Conservation (phyloP, 345 rosid genomes). For the Melaleuca alternifolia region DNA sequence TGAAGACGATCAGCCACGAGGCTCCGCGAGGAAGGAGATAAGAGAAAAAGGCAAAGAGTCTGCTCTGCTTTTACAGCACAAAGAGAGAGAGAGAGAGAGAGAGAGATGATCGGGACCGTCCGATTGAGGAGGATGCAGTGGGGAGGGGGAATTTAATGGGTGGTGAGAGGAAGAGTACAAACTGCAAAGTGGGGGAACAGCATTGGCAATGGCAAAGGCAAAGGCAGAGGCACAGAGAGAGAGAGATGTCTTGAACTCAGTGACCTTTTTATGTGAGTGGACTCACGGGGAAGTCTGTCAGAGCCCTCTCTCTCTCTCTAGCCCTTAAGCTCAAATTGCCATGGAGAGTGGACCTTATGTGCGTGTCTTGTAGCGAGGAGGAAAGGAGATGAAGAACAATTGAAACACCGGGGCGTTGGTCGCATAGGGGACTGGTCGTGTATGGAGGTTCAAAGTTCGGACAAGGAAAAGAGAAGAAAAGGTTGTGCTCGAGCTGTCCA, state of each 20-base stretch:
- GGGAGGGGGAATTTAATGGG: neutral
- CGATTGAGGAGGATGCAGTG: neutral
- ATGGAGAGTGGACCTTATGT: neutral
- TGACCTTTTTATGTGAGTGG: neutral
- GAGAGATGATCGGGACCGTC: slow-evolving; percentile 6
- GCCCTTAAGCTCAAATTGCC: too few relatives aligned
- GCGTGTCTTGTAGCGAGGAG: neutral
- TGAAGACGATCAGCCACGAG: neutral
- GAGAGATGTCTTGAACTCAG: neutral
- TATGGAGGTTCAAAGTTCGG: neutral
- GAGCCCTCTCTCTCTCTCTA: neutral
- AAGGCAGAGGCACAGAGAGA: neutral
- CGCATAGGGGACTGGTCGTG: neutral
- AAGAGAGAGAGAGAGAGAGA: neutral
- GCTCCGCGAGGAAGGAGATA: neutral
- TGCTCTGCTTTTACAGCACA: neutral
- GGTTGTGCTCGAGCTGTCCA: neutral
- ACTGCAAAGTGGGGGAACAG: neutral
- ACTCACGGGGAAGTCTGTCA: neutral
- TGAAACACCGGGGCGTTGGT: neutral
- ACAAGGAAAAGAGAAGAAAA: neutral
- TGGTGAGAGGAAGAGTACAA: neutral
- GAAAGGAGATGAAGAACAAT: neutral
- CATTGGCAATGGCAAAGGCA: neutral
- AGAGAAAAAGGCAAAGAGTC: neutral